phyloP scores from a whole-genome alignment of 1,284 basidiomycete species.

The Cutaneotrichosporon dermatis region DNA sequence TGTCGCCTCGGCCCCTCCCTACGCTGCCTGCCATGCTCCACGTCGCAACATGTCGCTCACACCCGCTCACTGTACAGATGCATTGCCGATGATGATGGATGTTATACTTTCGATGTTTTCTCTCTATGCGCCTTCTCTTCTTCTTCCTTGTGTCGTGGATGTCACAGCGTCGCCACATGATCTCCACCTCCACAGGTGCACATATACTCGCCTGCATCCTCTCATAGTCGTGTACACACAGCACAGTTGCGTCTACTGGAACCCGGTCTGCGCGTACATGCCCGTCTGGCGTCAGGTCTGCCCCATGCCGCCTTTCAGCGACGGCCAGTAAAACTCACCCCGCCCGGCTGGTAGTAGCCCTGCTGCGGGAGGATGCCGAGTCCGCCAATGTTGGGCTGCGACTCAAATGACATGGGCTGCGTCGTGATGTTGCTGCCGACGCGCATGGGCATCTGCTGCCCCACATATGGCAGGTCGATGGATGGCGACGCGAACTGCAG shows the following conservation, averaged over 20 bases:
- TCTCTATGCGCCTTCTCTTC: not conserved
- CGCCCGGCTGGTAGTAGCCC: conserved; percentile 15
- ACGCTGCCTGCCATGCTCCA: too few species aligned
- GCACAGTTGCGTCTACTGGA: conserved; percentile 9
- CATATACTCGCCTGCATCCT: too few species aligned
- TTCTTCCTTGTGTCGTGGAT: too few species aligned
- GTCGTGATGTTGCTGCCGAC: conserved; percentile 18
- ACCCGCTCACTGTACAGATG: conserved; percentile 2
- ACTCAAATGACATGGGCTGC: conserved; percentile 37
- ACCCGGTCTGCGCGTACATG: conserved; percentile 21
- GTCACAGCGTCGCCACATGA: too few species aligned
- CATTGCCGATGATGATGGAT: conserved; percentile 5
- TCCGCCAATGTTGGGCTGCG: conserved; percentile 44
- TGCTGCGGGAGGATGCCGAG: conserved; percentile 38
- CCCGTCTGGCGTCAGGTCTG: conserved; percentile 11
- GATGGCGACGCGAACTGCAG: conserved; percentile 37
- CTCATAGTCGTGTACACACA: too few species aligned
- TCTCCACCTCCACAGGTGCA: too few species aligned
- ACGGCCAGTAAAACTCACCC: not conserved
- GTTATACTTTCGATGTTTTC: conserved; percentile 6
- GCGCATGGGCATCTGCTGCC: conserved; percentile 22
- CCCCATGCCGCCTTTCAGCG: too few species aligned
- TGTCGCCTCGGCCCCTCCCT: too few species aligned
- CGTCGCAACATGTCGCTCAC: too few species aligned
- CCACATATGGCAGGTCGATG: conserved; percentile 40